These are phyloP conservation scores for Wickerhamiella occidentalis DNA, from an alignment of 805 yeast species.

Conservation along the genomic window DNA sequence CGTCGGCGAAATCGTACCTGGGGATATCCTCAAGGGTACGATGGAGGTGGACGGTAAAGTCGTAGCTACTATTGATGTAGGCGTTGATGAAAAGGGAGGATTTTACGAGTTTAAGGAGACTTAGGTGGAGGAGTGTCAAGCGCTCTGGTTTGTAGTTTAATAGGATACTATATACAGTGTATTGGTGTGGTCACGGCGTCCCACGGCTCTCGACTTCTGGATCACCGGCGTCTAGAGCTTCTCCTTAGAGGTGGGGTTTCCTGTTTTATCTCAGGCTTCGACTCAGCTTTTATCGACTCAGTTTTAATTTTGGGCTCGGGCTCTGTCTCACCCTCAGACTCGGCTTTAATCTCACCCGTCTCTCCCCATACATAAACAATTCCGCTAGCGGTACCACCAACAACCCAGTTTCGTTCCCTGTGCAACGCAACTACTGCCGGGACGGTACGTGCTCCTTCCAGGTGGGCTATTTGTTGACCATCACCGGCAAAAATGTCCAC, in stretches of 20 bases:
- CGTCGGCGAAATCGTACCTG: slow-evolving; percentile 73
- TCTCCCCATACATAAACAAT: slow-evolving; percentile 48
- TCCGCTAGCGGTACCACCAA: slow-evolving; percentile 92
- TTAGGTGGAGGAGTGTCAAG: slow-evolving; percentile 8
- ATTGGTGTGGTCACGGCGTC: too few relatives aligned
- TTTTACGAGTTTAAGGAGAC: slow-evolving; percentile 44
- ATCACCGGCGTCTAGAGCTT: too few relatives aligned
- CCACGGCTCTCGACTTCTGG: too few relatives aligned
- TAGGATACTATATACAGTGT: too few relatives aligned
- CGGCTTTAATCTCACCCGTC: background rate
- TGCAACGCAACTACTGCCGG: slow-evolving; percentile 85
- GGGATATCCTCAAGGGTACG: slow-evolving; percentile 62
- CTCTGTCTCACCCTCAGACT: background rate
- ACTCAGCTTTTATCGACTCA: too few relatives aligned
- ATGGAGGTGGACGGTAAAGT: slow-evolving; percentile 44
- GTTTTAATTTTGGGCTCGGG: too few relatives aligned
- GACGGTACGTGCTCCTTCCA: slow-evolving; percentile 59
- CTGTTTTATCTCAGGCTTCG: too few relatives aligned
- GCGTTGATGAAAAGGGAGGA: slow-evolving; percentile 47
- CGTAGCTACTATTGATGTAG: slow-evolving; percentile 39
- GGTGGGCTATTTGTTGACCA: slow-evolving; percentile 69
- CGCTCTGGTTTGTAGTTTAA: too few relatives aligned
- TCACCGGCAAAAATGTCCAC: slow-evolving; percentile 68
- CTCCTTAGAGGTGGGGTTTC: too few relatives aligned
- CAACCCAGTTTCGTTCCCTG: slow-evolving; percentile 77